phyloP scores from a whole-genome alignment of 768 basidiomycete species.

The Termitomyces titanicus region DNA sequence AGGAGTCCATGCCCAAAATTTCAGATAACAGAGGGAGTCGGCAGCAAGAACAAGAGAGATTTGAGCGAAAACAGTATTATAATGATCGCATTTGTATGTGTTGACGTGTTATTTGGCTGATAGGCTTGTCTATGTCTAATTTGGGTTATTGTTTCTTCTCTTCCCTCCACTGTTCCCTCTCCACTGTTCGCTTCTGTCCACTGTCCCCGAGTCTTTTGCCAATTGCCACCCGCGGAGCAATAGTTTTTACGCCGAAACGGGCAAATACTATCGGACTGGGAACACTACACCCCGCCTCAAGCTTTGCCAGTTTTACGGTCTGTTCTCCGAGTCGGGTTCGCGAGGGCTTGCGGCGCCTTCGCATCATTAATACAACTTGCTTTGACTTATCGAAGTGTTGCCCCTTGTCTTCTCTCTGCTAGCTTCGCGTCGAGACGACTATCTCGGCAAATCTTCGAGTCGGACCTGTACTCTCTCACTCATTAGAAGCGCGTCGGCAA shows the following conservation, averaged over 20 bases:
- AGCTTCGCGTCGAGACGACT: background rate
- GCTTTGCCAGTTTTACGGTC: background rate
- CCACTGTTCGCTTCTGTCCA: no score
- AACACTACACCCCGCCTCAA: background rate
- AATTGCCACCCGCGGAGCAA: no score
- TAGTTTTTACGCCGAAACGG: background rate
- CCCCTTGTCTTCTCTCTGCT: background rate
- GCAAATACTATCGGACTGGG: no score
- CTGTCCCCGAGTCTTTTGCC: no score
- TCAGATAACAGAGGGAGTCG: background rate
- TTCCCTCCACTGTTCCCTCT: background rate
- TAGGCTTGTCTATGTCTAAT: background rate
- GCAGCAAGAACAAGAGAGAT: constrained; percentile 1
- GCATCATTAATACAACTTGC: background rate
- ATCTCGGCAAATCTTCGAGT: background rate
- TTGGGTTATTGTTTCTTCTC: background rate
- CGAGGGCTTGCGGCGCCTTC: background rate
- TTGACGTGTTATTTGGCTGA: constrained; percentile 34
- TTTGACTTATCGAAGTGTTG: background rate
- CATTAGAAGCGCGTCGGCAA: no score
- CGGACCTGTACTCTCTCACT: no score
- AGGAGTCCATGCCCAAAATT: background rate
- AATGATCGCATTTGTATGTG: constrained; percentile 16
- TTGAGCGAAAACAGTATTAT: constrained; percentile 6
- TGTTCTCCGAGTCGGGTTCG: background rate